Base-by-base conservation (phyloP, 495 filamentous ascomycete genomes). In the Hypomontagnella monticulosa region DNA sequence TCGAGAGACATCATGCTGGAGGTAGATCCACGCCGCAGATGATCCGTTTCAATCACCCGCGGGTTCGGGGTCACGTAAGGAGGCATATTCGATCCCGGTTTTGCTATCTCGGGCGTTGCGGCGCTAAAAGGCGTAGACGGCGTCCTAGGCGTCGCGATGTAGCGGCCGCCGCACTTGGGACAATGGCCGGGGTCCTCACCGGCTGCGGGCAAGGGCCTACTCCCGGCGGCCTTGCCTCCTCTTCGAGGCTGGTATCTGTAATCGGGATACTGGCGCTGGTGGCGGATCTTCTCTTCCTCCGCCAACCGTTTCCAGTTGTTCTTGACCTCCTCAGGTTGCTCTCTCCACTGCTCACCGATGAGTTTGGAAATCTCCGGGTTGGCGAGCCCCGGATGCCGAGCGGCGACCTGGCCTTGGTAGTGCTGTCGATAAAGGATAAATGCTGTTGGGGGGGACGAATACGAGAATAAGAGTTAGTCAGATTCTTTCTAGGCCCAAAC, bases 351-450 rank as follows among this genome's bases (percentile, higher is more conserved):
- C 71, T 93, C 89, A 41, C 96, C 95, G 70, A 98, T 97, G 67
- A 97, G 95, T 78, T 98, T 98, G 36, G 95, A 98, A 59, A 99
- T 97, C 48, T 99, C 93, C 4, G 95, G 95, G 76, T 99, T 99
- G 33, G 96, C 87, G 64, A 97, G 86, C 40, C 93, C 92, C 4
- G 93, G 95, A 71, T 97, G 83, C 68, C 91, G 86, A 9, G 87
- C 83, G 6, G 94, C 90, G 8, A 97, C 90, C 7, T 84, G 78
- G 4, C 88, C 87, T 79, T 98, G 95, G 71, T 95, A 88, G 75
- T 96, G 91, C 74, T 98, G 95, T 27, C 95, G 91, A 79, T 97
- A 99, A 67, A 99, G 84, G 67, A 99, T 99, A 77, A 99, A 99
- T 34, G 96, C 95, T 99, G 74, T 66, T 71, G 61, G 38, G 55